These are phyloP conservation scores for Dictyostelium capitatum DNA, from an alignment of 78 protist species.

Conservation along the genomic window DNA sequence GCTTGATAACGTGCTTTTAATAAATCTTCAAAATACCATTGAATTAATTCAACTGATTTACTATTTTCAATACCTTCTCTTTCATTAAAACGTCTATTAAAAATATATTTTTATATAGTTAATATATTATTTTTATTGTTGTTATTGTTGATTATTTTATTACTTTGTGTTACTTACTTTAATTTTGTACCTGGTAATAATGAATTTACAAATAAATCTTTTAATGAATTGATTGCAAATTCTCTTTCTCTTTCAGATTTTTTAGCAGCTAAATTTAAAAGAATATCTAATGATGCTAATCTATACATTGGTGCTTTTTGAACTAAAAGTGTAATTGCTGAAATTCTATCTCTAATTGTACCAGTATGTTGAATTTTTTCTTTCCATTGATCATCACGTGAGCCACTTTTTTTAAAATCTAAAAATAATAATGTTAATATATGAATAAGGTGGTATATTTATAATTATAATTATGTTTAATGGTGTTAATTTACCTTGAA, in stretches of 20 bases:
- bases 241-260: conserved; percentile 79
- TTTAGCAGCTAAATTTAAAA: conserved; percentile 59
- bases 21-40: conserved; percentile 85
- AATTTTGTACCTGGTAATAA: conserved; percentile 69
- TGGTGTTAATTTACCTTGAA: background rate
- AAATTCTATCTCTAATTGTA: conserved; percentile 63
- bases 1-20: conserved; percentile 38
- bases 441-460: too few species aligned
- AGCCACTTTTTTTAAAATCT: conserved; percentile 31
- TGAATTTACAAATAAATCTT: conserved; percentile 59
- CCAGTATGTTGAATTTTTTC: conserved; percentile 60
- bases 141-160: background rate
- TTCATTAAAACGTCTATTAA: conserved; percentile 47
- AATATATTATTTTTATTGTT: background rate
- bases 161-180: conserved; percentile 46
- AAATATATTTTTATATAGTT: too few species aligned
- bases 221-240: conserved; percentile 49
- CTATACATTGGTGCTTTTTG: conserved; percentile 68
- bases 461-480: background rate
- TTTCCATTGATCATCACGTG: conserved; percentile 67
- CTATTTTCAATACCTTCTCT: background rate
- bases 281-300: conserved; percentile 40
- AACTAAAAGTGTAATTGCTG: conserved; percentile 54
- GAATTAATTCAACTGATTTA: conserved; percentile 26
- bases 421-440: background rate